Percentiles rank a stretch among this genome's conserved stretches.
phyloP scores from a whole-genome alignment of 768 basidiomycete species.

The Glaciozyma martinii region DNA sequence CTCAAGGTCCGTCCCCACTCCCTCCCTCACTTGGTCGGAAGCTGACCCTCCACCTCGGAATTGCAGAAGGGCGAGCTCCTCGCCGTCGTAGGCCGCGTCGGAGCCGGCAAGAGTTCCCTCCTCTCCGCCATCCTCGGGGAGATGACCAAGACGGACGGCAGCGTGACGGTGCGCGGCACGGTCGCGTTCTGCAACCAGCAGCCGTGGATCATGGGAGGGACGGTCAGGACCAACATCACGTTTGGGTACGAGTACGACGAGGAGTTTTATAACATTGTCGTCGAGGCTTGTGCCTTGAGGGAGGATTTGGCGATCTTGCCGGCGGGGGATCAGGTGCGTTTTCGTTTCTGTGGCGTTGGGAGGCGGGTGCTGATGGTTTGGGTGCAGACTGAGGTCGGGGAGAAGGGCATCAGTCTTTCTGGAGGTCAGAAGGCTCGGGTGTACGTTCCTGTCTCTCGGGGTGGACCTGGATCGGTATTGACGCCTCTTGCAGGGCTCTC shows the following conservation, averaged over 20 bases:
- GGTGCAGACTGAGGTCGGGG: conserved; percentile 66
- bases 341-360: not conserved
- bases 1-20: conserved; percentile 14
- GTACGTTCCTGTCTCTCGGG: not conserved
- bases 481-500: conserved; percentile 44
- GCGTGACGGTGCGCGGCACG: conserved; percentile 48
- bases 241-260: conserved; percentile 86
- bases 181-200: conserved; percentile 36
- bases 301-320: conserved; percentile 71
- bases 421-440: conserved; percentile 73
- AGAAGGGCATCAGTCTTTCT: conserved; percentile 55
- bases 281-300: conserved; percentile 81
- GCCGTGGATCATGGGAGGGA: conserved; percentile 57
- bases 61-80: conserved; percentile 70
- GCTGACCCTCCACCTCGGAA: not conserved
- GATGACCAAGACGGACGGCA: conserved; percentile 55
- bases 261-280: conserved; percentile 66
- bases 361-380: not conserved
- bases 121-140: conserved; percentile 23
- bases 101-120: conserved; percentile 59
- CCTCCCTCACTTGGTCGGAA: not conserved
- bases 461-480: not conserved
- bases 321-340: conserved; percentile 54
- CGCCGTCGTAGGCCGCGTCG: conserved; percentile 78
- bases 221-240: conserved; percentile 79